Evolutionary conservation across 768 basidiomycete species (phyloP).

Genomic region (Tubosaeta brunneosetosa): DNA sequence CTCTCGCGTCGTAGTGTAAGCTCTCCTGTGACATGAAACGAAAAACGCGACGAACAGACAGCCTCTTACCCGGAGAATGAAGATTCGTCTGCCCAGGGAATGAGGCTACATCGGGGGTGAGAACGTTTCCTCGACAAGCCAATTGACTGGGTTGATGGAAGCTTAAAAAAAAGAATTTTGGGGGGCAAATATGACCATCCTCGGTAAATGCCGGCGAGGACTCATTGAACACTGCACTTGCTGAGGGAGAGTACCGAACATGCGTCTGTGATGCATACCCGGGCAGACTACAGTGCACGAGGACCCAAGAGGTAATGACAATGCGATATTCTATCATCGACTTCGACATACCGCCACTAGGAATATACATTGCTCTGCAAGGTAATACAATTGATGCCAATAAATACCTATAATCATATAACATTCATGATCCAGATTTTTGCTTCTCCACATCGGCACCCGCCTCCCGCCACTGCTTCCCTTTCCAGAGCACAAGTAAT

Average conservation of each 20-base stretch:
- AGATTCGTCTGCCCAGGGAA: constrained; percentile 30
- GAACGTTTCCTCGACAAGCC: constrained; percentile 17
- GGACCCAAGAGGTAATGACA: no score
- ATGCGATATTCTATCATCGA: no score
- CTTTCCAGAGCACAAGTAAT: constrained; percentile 58
- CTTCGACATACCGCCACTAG: no score
- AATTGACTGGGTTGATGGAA: constrained; percentile 26
- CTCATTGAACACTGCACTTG: no score
- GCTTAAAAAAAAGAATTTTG: neutral
- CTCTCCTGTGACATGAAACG: neutral
- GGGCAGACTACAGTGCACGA: no score
- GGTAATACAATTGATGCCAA: no score
- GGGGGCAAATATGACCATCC: neutral
- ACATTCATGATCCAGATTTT: neutral
- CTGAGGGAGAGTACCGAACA: no score
- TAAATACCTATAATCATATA: neutral
- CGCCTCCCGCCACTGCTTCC: constrained; percentile 53
- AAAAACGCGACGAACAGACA: neutral
- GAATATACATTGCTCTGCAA: no score
- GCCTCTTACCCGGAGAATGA: constrained; percentile 5
- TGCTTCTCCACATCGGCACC: constrained; percentile 42
- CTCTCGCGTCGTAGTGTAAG: neutral
- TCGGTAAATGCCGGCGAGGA: neutral
- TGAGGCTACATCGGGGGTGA: constrained; percentile 25
- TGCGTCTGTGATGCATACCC: no score